phyloP scores from a whole-genome alignment of 805 yeast genomes.

The Zygotorulaspora chibaensis region DNA sequence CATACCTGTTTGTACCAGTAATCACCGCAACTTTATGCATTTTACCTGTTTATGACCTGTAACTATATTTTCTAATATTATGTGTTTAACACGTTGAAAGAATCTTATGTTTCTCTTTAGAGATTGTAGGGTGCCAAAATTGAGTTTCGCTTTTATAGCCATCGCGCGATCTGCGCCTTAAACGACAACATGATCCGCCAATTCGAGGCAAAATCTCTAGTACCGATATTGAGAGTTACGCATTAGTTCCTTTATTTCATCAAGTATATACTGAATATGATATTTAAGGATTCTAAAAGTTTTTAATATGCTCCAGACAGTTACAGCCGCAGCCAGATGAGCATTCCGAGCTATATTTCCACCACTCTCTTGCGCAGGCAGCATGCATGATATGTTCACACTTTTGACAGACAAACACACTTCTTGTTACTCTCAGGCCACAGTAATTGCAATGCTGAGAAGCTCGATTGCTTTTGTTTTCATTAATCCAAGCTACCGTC shows the following conservation, averaged over 20 bases:
- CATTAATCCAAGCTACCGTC: conserved; percentile 18
- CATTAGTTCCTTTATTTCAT: no score
- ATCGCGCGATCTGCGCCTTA: not conserved
- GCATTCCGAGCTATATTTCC: conserved; percentile 57
- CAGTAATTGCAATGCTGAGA: conserved; percentile 61
- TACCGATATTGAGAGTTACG: no score
- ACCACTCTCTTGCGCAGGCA: conserved; percentile 78
- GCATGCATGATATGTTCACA: conserved; percentile 82
- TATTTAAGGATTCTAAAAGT: not conserved
- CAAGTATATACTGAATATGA: not conserved
- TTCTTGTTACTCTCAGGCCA: conserved; percentile 51
- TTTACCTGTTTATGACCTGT: not conserved
- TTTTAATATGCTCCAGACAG: conserved; percentile 42
- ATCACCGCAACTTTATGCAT: conserved; percentile 39
- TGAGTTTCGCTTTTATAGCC: no score
- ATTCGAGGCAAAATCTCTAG: no score
- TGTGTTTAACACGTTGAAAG: no score
- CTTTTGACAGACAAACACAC: conserved; percentile 60
- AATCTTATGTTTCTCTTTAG: no score
- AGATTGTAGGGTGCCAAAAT: no score
- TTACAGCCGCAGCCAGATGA: conserved; percentile 83
- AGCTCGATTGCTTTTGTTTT: conserved; percentile 1
- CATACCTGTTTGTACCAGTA: conserved; percentile 42
- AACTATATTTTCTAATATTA: no score
- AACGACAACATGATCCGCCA: not conserved